Conservation (phyloP, 768 basidiomycete species). For the Cyclocybe aegerita region DNA sequence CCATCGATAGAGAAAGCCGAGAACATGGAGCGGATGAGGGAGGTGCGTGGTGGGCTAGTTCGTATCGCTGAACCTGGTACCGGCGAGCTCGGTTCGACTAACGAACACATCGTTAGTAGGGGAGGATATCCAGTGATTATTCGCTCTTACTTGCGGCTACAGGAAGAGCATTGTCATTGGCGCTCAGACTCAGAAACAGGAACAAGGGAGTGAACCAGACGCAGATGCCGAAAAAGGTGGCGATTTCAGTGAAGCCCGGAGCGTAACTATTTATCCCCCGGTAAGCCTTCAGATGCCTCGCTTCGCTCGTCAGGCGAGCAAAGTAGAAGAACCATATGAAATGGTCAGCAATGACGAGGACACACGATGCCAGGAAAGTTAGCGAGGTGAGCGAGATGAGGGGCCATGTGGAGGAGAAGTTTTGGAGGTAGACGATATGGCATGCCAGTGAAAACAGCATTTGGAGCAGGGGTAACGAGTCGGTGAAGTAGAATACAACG, state of each 20-base stretch:
- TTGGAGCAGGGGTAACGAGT: conserved; percentile 76
- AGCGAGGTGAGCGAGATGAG: conserved; percentile 86
- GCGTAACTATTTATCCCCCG: conserved; percentile 33
- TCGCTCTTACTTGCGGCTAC: conserved; percentile 49
- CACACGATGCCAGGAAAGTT: conserved; percentile 83
- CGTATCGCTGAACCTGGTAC: conserved; percentile 23
- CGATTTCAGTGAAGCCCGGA: conserved; percentile 69
- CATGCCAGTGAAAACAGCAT: conserved; percentile 78
- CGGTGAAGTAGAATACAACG: conserved; percentile 71
- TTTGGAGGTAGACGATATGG: conserved; percentile 89
- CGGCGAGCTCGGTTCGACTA: conserved; percentile 44
- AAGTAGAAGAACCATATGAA: conserved; percentile 98
- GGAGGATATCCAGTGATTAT: not conserved
- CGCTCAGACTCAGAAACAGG: conserved; percentile 92
- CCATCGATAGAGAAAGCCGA: conserved; percentile 44
- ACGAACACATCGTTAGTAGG: not conserved
- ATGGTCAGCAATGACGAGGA: conserved; percentile 85
- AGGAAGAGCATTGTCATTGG: conserved; percentile 95
- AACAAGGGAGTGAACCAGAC: conserved; percentile 92
- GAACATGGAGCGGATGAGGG: conserved; percentile 69
- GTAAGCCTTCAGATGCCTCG: conserved; percentile 53
- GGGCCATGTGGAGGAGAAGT: conserved; percentile 90
- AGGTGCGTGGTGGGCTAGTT: conserved; percentile 40
- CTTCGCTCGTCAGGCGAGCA: conserved; percentile 65
- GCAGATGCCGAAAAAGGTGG: conserved; percentile 81